These are phyloP conservation scores for Nannochloris sp. DNA, from an alignment of 139 green algal genomes.

Conservation along the genomic window DNA sequence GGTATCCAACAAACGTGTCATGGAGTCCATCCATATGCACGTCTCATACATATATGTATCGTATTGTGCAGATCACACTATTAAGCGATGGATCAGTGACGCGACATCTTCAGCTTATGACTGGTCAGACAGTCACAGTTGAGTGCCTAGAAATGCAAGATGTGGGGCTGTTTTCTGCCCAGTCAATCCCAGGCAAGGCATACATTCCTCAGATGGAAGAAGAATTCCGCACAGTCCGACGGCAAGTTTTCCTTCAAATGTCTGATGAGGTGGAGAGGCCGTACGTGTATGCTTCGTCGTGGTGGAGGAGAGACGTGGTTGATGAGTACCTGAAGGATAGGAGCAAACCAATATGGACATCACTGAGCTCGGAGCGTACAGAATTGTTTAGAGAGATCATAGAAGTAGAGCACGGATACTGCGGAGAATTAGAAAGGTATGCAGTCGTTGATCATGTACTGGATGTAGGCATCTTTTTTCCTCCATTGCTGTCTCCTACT, in stretches of 20 bases:
- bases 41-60: no score
- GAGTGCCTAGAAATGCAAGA: slow-evolving; percentile 67
- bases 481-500: not conserved
- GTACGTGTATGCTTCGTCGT: slow-evolving; percentile 85
- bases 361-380: slow-evolving; percentile 53
- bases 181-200: slow-evolving; percentile 32
- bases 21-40: no score
- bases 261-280: slow-evolving; percentile 21
- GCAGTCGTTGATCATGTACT: not conserved
- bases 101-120: slow-evolving; percentile 85
- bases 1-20: not conserved
- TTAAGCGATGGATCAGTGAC: slow-evolving; percentile 95
- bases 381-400: slow-evolving; percentile 79
- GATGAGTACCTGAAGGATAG: slow-evolving; percentile 45
- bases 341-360: slow-evolving; percentile 75
- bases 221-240: slow-evolving; percentile 29
- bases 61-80: slow-evolving; percentile 50
- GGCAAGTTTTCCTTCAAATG: slow-evolving; percentile 53
- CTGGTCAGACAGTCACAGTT: slow-evolving; percentile 32
- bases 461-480: not conserved
- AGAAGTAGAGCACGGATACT: slow-evolving; percentile 57
- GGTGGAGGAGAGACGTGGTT: slow-evolving; percentile 69
- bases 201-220: slow-evolving; percentile 1
- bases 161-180: slow-evolving; percentile 29
- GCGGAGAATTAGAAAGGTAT: slow-evolving; percentile 32